Evolutionary conservation across 1,284 basidiomycete genomes (phyloP).

Genomic region (Singerocomus rubriflavus): DNA sequence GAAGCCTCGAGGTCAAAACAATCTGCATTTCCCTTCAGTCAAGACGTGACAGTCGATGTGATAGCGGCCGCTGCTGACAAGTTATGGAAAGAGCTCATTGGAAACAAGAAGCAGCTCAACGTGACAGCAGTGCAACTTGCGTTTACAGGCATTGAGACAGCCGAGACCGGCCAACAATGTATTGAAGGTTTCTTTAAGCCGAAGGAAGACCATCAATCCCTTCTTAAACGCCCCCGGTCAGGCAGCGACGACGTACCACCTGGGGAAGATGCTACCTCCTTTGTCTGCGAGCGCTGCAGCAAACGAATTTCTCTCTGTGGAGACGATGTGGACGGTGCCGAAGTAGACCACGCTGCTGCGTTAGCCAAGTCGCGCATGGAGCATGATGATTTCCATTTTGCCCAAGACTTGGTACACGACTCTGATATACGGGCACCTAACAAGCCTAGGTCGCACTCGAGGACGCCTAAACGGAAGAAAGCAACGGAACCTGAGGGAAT

Average conservation of each 20-base stretch:
- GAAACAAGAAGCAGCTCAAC: slow-evolving; percentile 52
- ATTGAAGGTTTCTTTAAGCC: slow-evolving; percentile 82
- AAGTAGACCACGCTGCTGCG: slow-evolving; percentile 34
- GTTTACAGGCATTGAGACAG: slow-evolving; percentile 80
- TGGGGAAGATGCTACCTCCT: slow-evolving; percentile 30
- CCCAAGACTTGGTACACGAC: slow-evolving; percentile 63
- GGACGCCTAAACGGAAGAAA: slow-evolving; percentile 40
- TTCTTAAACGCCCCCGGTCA: slow-evolving; percentile 27
- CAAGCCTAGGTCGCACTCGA: slow-evolving; percentile 22
- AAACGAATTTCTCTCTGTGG: slow-evolving; percentile 36
- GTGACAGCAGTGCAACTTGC: slow-evolving; percentile 74
- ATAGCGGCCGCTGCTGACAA: slow-evolving; percentile 79
- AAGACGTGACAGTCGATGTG: slow-evolving; percentile 70
- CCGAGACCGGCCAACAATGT: slow-evolving; percentile 79
- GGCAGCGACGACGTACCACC: neutral
- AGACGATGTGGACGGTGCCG: slow-evolving; percentile 26
- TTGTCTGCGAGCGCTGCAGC: slow-evolving; percentile 54
- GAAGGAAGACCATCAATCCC: slow-evolving; percentile 25
- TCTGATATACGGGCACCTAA: slow-evolving; percentile 11
- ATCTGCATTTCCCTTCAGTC: slow-evolving; percentile 76
- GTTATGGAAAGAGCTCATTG: slow-evolving; percentile 84
- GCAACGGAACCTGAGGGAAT: slow-evolving; percentile 56
- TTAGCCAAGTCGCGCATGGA: slow-evolving; percentile 59
- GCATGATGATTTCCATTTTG: slow-evolving; percentile 87
- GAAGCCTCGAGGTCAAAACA: slow-evolving; percentile 74